Base-by-base conservation (phyloP, 179 eudicot genomes). In the Silene vulgaris region DNA sequence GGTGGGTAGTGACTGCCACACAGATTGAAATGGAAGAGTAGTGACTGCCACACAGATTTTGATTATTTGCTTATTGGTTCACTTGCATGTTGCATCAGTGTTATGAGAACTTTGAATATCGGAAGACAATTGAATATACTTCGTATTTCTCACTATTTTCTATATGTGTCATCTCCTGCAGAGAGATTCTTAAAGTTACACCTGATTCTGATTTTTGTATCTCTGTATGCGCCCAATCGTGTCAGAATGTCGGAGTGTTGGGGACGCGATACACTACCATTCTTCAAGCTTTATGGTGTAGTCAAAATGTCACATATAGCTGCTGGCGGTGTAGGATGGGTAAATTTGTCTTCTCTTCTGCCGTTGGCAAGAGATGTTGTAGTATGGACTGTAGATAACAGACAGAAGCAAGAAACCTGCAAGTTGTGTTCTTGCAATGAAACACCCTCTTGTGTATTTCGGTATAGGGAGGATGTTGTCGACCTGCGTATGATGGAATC, bases 381-480 rank as follows among this genome's bases (percentile, higher is more conserved):
- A 11, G n/a, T 50, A 50, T 84, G 97, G 97, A 45, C 76, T 91
- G 35, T 96, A 97, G 99, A 82, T 81, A 76, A 72, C 87, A 71
- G 97, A 89, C 82, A 89, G 93, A 30, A 82, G 90, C 82, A 93
- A 96, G 87, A 82, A 88, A 78, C 87, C 93, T 48, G 87, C 97
- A 16, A 86, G 85, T 71, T 84, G 91, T 78, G 87, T 82, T 78
- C 93, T 96, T 35, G 40, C 40, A 35, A 35, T 35, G 40, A 5
- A 35, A 35, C 40, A 35, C 40, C 40, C 40, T 4, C 7, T 35
- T 35, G 7, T 35, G 40, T 35, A 35, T 35, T 35, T 77, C 90
- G 97, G 97, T 87, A 85, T 79, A 97, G 92, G 57, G 84, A 76
- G 70, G 87, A 80, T 69, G 80, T 89, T 65, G 91, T 85, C 76